phyloP scores from a whole-genome alignment of 306 rosid genomes.

The Cyamopsis tetragonoloba region DNA sequence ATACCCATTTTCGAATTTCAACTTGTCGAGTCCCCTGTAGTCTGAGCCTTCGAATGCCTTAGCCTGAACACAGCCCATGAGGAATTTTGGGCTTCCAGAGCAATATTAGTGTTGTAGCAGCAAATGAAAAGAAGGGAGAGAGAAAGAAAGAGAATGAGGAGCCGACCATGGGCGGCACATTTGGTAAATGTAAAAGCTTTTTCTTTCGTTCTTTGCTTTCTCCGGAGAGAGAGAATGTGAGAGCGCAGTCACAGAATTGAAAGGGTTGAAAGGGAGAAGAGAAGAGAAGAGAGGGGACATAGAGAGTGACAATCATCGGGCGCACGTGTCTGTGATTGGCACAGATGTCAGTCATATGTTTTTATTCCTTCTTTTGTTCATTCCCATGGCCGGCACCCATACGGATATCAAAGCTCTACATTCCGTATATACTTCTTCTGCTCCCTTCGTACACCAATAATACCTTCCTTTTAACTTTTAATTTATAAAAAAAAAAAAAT shows the following conservation, averaged over 20 bases:
- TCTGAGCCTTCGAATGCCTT: slow-evolving; percentile 42
- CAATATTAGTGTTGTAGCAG: neutral
- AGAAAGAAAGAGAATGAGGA: slow-evolving; percentile 11
- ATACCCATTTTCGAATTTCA: slow-evolving; percentile 62
- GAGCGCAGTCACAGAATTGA: slow-evolving; percentile 7
- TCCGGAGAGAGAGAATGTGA: slow-evolving; percentile 37
- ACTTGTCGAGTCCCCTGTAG: slow-evolving; percentile 34
- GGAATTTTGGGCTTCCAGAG: too few species aligned
- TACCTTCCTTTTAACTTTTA: too few species aligned
- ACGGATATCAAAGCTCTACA: neutral
- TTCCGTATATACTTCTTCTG: neutral
- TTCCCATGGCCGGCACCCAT: slow-evolving; percentile 25
- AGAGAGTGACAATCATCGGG: neutral
- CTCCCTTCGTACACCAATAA: too few species aligned
- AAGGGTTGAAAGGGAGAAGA: neutral
- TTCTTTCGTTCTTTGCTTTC: slow-evolving; percentile 30
- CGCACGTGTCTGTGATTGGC: slow-evolving; percentile 25
- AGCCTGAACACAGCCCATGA: slow-evolving; percentile 76
- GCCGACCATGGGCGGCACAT: slow-evolving; percentile 81
- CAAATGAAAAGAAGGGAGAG: slow-evolving; percentile 3
- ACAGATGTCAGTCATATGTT: neutral
- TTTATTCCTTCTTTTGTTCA: slow-evolving; percentile 7
- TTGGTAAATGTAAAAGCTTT: slow-evolving; percentile 34
- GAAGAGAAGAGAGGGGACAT: slow-evolving; percentile 1
- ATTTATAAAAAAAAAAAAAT: too few species aligned